Evolutionary conservation across 164 flowering plant genomes (phyloP).

Genomic region (Chimonanthus salicifolius): DNA sequence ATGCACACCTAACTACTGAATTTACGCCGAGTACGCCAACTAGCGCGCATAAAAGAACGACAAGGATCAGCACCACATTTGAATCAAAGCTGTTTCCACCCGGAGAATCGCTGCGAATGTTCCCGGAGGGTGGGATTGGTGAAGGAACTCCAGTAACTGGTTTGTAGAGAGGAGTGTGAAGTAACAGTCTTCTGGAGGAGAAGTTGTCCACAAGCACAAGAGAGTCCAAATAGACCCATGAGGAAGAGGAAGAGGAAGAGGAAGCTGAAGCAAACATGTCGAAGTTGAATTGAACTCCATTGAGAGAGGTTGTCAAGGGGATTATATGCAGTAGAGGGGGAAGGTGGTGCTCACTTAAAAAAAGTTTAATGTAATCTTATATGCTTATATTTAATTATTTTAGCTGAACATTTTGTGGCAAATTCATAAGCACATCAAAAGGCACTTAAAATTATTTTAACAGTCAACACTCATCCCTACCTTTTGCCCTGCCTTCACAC

Average conservation of each 20-base stretch:
- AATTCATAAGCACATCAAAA: too few species aligned
- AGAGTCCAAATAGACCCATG: background rate
- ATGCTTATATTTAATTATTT: too few species aligned
- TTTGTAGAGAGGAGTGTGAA: background rate
- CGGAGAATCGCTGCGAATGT: background rate
- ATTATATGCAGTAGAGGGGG: background rate
- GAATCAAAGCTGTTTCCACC: conserved; percentile 50
- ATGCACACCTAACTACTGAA: conserved; percentile 64
- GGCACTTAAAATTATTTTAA: too few species aligned
- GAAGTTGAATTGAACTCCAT: background rate
- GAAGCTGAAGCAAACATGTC: background rate
- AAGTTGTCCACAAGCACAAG: background rate
- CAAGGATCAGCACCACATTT: conserved; percentile 73
- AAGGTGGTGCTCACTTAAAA: background rate
- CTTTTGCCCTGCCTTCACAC: too few species aligned
- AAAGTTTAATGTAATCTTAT: too few species aligned
- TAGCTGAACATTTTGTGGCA: too few species aligned
- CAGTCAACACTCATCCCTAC: too few species aligned
- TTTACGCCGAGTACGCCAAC: conserved; percentile 81
- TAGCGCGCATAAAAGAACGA: conserved; percentile 77
- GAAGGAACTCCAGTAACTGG: background rate
- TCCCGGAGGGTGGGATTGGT: background rate
- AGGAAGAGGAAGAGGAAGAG: background rate
- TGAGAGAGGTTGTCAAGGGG: background rate
- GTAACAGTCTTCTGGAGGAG: background rate